phyloP scores from a whole-genome alignment of 306 rosid genomes.

The Prunus mongolica region DNA sequence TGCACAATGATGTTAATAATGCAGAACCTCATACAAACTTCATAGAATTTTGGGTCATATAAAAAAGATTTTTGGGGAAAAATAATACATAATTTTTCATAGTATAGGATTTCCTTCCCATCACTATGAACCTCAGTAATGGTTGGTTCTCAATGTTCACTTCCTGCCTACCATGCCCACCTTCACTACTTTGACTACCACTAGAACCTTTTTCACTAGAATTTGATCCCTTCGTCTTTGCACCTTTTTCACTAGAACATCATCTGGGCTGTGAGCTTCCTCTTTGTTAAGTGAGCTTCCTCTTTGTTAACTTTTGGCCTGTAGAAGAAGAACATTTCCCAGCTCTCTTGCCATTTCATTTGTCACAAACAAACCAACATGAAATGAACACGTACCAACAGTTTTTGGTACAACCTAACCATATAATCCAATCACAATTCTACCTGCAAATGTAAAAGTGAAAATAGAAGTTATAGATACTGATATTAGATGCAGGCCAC shows the following conservation, averaged over 20 bases:
- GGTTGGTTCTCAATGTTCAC: conserved; percentile 50
- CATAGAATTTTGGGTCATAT: too few relatives aligned
- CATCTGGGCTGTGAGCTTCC: conserved; percentile 49
- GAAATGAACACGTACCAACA: too few relatives aligned
- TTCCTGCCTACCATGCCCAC: conserved; percentile 41
- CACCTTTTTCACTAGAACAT: conserved; percentile 15
- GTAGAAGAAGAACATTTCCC: conserved; percentile 60
- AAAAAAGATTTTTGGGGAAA: too few relatives aligned
- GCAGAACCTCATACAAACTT: too few relatives aligned
- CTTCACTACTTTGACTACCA: conserved; percentile 11
- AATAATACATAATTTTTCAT: too few relatives aligned
- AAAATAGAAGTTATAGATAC: too few relatives aligned
- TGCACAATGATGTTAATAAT: too few relatives aligned
- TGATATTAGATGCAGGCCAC: too few relatives aligned
- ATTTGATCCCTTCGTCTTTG: conserved; percentile 45
- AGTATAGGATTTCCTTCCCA: conserved; percentile 51
- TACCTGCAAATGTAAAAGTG: too few relatives aligned
- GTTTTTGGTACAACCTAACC: too few relatives aligned
- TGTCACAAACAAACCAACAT: too few relatives aligned
- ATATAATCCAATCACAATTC: too few relatives aligned
- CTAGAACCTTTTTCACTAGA: background rate
- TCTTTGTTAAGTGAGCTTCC: conserved; percentile 50
- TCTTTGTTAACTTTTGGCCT: conserved; percentile 47
- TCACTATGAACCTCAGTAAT: conserved; percentile 43
- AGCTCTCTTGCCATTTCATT: conserved; percentile 19